These are phyloP conservation scores for Dionaea muscipula DNA, from an alignment of 179 eudicot genomes.

Conservation along the genomic window DNA sequence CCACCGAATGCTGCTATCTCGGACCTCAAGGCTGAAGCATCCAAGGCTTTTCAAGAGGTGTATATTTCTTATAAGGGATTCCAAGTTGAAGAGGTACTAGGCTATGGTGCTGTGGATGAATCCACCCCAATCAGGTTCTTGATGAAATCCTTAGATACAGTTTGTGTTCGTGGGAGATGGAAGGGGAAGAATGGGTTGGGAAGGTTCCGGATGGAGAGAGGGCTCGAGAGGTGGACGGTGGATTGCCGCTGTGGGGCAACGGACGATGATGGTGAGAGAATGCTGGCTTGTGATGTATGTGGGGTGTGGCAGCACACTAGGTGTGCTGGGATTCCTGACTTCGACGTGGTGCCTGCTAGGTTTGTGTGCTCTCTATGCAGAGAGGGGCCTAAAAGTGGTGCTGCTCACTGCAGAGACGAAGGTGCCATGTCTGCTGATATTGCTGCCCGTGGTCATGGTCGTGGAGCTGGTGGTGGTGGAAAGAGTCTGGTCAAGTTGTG, in stretches of 20 bases:
- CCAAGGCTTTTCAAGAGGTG: conserved; percentile 64
- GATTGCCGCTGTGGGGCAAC: conserved; percentile 55
- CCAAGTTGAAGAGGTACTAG: conserved; percentile 58
- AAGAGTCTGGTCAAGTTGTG: conserved; percentile 17
- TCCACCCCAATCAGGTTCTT: conserved; percentile 66
- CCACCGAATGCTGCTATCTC: conserved; percentile 48
- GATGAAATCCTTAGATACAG: conserved; percentile 32
- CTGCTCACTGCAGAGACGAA: conserved; percentile 14
- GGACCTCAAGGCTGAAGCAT: conserved; percentile 64
- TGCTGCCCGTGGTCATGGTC: conserved; percentile 5
- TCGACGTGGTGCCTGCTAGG: conserved; percentile 48
- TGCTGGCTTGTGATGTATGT: conserved; percentile 66
- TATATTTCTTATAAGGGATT: conserved; percentile 63
- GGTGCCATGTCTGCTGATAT: neutral
- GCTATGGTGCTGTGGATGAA: conserved; percentile 56
- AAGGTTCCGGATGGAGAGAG: conserved; percentile 64
- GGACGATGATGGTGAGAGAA: conserved; percentile 60
- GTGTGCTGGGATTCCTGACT: conserved; percentile 59
- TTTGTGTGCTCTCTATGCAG: conserved; percentile 48
- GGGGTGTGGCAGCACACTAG: conserved; percentile 81
- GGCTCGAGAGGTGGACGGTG: conserved; percentile 58
- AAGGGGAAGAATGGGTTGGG: conserved; percentile 33
- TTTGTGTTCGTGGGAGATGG: conserved; percentile 45
- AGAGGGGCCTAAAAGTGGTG: conserved; percentile 6
- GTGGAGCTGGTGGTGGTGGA: conserved; percentile 11